phyloP scores from a whole-genome alignment of 1,139 yeast genomes.

The Lodderomyces theae region DNA sequence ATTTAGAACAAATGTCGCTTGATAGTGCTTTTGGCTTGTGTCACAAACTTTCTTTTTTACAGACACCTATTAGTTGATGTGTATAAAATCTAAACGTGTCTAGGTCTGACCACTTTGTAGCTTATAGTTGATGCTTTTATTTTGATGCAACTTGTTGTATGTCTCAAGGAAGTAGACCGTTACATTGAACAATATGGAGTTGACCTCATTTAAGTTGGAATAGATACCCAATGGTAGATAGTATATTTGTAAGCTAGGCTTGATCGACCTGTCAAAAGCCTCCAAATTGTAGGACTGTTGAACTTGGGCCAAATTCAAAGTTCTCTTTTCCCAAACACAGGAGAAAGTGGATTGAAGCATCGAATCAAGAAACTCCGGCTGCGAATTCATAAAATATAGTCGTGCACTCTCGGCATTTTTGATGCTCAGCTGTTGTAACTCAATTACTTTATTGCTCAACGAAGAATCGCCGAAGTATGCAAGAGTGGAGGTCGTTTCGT shows the following conservation, averaged over 20 bases:
- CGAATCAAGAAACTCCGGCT: constrained; percentile 27
- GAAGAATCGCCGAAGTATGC: constrained; percentile 12
- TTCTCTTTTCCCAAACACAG: constrained; percentile 30
- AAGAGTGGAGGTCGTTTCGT: not conserved
- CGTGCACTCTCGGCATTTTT: constrained; percentile 11
- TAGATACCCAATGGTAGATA: constrained; percentile 41
- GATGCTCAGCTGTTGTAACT: constrained; percentile 20
- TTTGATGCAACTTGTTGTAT: constrained; percentile 18
- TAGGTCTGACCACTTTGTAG: constrained; percentile 19
- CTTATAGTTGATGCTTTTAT: constrained; percentile 17
- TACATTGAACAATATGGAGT: constrained; percentile 30
- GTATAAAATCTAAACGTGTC: not conserved
- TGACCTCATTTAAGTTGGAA: constrained; percentile 33
- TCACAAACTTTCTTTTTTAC: not conserved
- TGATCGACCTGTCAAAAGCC: constrained; percentile 9
- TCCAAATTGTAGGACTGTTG: constrained; percentile 12
- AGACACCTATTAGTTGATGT: not conserved
- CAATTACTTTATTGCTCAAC: constrained; percentile 25
- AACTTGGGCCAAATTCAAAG: constrained; percentile 16
- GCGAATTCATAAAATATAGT: constrained; percentile 25
- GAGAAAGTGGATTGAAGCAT: constrained; percentile 34
- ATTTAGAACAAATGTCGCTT: not conserved
- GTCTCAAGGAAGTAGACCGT: constrained; percentile 33
- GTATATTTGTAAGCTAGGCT: constrained; percentile 24
- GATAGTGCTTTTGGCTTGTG: not conserved